Conservation (phyloP, 2,329 filamentous ascomycete genomes). For the Cordyceps cicadae region DNA sequence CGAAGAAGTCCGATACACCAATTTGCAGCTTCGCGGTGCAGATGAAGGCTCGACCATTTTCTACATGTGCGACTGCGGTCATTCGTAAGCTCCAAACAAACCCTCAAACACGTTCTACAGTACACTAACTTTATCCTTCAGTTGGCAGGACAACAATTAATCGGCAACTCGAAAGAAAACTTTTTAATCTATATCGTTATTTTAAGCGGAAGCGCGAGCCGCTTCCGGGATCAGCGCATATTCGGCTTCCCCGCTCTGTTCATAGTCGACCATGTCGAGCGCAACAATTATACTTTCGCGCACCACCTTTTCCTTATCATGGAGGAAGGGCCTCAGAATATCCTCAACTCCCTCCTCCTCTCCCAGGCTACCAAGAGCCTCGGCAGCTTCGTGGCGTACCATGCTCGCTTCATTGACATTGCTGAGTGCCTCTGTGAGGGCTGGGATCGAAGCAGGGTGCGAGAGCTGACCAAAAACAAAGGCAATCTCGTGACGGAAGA, state of each 20-base stretch:
- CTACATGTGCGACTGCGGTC: slow-evolving; percentile 78
- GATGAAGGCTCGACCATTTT: slow-evolving; percentile 94
- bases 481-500: slow-evolving; percentile 96
- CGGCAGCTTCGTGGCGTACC: slow-evolving; percentile 95
- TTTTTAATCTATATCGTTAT: slow-evolving; percentile 8
- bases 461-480: slow-evolving; percentile 97
- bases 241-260: slow-evolving; percentile 78
- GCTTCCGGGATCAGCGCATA: slow-evolving; percentile 81
- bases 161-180: background rate
- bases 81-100: slow-evolving; percentile 52
- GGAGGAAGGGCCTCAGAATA: slow-evolving; percentile 69
- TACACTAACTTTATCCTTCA: slow-evolving; percentile 16
- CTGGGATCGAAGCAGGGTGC: slow-evolving; percentile 93
- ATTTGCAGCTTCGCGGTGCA: slow-evolving; percentile 78
- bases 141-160: slow-evolving; percentile 55
- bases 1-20: slow-evolving; percentile 75
- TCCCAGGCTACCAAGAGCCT: slow-evolving; percentile 88
- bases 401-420: slow-evolving; percentile 81
- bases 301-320: slow-evolving; percentile 89
- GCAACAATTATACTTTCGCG: slow-evolving; percentile 92
- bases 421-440: slow-evolving; percentile 68
- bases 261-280: slow-evolving; percentile 95
- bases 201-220: slow-evolving; percentile 33
- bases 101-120: background rate
- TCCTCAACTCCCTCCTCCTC: slow-evolving; percentile 91